These are phyloP conservation scores for Flaveria linearis DNA, from an alignment of 129 eudicot species.

Conservation along the genomic window DNA sequence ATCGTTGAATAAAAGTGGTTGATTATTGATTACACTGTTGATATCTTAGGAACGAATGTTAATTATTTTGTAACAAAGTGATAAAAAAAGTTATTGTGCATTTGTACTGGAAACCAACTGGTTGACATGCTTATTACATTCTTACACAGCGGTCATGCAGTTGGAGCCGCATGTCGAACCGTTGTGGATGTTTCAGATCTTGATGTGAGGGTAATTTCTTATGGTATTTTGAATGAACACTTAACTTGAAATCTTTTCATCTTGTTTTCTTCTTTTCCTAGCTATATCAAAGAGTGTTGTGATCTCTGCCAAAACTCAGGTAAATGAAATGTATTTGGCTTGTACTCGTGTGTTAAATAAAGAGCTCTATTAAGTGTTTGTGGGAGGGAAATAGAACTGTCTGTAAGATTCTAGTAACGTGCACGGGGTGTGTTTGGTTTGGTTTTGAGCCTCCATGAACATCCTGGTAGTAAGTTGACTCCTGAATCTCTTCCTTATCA, in stretches of 20 bases:
- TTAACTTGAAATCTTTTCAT: slow-evolving; percentile 9
- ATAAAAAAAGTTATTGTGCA: not conserved
- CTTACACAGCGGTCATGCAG: slow-evolving; percentile 14
- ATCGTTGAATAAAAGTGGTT: not conserved
- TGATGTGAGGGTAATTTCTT: slow-evolving; percentile 17
- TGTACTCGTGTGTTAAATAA: slow-evolving; percentile 21
- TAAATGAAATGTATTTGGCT: slow-evolving; percentile 24
- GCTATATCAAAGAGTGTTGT: slow-evolving; percentile 24
- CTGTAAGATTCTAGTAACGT: not conserved
- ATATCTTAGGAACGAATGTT: not conserved
- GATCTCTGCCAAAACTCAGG: slow-evolving; percentile 17
- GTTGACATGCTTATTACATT: slow-evolving; percentile 12
- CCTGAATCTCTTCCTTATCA: too few relatives aligned
- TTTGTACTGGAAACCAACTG: slow-evolving; percentile 5
- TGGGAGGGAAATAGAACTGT: not conserved
- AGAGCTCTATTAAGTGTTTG: not conserved
- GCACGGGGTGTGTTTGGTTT: too few relatives aligned
- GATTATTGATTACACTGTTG: not conserved
- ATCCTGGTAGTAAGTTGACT: too few relatives aligned
- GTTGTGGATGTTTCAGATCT: not conserved
- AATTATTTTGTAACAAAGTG: not conserved
- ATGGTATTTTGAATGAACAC: slow-evolving; percentile 22
- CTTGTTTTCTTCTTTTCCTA: slow-evolving; percentile 3
- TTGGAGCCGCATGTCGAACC: slow-evolving; percentile 10
- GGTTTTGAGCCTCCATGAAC: too few relatives aligned